Evolutionary conservation across 129 eudicot genomes (phyloP), one percentile per base, ranked within the genome.

Genomic region (Solidago caesia): DNA sequence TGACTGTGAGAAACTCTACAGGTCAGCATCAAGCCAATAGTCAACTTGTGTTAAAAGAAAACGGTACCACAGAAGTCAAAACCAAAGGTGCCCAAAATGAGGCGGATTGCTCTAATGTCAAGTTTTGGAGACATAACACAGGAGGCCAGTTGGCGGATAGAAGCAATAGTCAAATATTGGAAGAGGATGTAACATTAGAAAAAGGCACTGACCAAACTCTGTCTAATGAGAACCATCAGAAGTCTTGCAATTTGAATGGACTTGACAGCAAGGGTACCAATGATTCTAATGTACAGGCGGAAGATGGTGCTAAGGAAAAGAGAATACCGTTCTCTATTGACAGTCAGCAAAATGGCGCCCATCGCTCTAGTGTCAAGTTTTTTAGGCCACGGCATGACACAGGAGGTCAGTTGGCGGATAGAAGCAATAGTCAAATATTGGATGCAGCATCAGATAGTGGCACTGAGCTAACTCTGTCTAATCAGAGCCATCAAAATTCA

Each of bases 381-480:
- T 84, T 87, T 85, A 82, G 84, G 79, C 84, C 82, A 4, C 81
- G 74, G 33, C 79, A 83, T 60, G 89, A 73, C 49, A 56, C 47
- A 5, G 72, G 76, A 77, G 83, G 81, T 67, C 64, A 27, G 15
- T 29, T 57, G 56, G 79, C 72, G 42, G 81, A 77, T 65, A 83
- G 65, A 70, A 68, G 61, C 49, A 79, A 73, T 45, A 67, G 61
- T 72, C 83, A 71, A 64, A 78, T 71, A 59, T 72, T 66, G 26
- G 82, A 76, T 60, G 64, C 29, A 49, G 46, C 45, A 39, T 68
- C 74, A 68, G 83, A 75, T 60, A 76, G 70, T 52, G 73, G 71
- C 49, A 65, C 45, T 71, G 84, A 80, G 61, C 39, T 1, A 33
- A 33, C 39, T 33, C 39, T 33, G 39, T 33, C 39, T 33, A 33